Evolutionary conservation across 345 rosid species (phyloP), one percentile per base, ranked within the genome.

Genomic region (Dimocarpus longan): DNA sequence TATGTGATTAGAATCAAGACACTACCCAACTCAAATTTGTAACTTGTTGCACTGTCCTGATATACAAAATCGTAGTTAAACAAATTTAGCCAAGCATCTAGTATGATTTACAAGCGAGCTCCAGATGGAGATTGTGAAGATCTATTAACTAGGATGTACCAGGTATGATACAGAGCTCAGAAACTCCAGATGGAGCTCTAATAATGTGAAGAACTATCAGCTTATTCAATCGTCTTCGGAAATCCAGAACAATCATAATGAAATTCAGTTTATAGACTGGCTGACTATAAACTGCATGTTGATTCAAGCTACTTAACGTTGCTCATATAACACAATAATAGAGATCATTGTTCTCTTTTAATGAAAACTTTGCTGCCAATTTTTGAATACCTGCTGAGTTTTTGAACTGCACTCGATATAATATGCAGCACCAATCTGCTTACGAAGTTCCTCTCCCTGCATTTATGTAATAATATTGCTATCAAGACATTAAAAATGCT

Each of bases 361-460:
- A 42, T 48, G n/a, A 10, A 26, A 22, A 63, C 37, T 43, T 69
- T 77, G 56, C 71, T 24, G n/a, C 70, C 70, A 78, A 71, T 74
- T 42, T 56, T 66, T 28, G 57, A 39, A 74, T 82, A 94, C 99
- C 98, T 93, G 99, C 86, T 93, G 99, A 83, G 99, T 94, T 89
- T 94, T 96, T 44, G 98, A 96, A 91, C 99, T 96, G 88, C 99
- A 96, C 79, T 96, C 99, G 40, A 92, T 86, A 85, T 93, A 96
- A 84, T 89, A 96, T 66, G 92, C 84, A 2, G 99, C 99, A 40
- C 97, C 99, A 74, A 96, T 92, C 80, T 89, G 92, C 86, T 91
- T 95, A 72, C 96, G 92, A 50, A 96, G 91, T 79, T 96, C 99
- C 91, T 96, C 99, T 60, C 99, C 99, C 99, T 96, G 84, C 48